phyloP scores from a whole-genome alignment of 2,329 filamentous ascomycete species.

The Aspergillus vadensis region DNA sequence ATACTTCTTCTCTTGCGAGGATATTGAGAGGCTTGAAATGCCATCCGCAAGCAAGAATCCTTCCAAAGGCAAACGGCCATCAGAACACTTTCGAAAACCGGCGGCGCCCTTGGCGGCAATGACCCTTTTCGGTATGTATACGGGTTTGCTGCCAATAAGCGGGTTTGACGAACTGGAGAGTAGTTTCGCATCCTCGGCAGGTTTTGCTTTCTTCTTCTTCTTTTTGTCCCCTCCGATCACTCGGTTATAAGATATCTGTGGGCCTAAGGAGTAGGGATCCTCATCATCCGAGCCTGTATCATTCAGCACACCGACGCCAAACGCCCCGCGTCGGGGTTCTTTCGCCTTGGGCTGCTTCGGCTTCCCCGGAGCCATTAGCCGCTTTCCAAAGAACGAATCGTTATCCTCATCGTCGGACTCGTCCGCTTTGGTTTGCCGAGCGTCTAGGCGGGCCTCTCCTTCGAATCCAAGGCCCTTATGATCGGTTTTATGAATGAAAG shows the following conservation, averaged over 20 bases:
- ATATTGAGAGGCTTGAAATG: constrained; percentile 51
- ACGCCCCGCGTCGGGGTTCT: constrained; percentile 61
- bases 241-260: constrained; percentile 83
- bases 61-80: constrained; percentile 75
- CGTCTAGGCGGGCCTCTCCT: constrained; percentile 40
- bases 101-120: constrained; percentile 46
- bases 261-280: constrained; percentile 89
- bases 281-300: constrained; percentile 95
- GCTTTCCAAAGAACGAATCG: constrained; percentile 42
- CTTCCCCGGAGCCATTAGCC: constrained; percentile 34
- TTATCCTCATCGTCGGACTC: constrained; percentile 31
- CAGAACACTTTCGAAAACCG: constrained; percentile 71
- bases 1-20: constrained; percentile 48
- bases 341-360: constrained; percentile 55
- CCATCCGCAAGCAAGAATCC: constrained; percentile 73
- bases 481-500: constrained; percentile 49
- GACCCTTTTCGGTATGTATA: constrained; percentile 72
- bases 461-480: constrained; percentile 51
- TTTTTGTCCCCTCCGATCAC: constrained; percentile 80
- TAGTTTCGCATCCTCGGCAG: constrained; percentile 35
- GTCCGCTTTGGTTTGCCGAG: constrained; percentile 16
- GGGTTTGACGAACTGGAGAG: constrained; percentile 62
- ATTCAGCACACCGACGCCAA: constrained; percentile 87
- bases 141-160: constrained; percentile 64
- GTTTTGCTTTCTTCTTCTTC: constrained; percentile 64